Conservation (phyloP, 306 rosid genomes). For the Purshia tridentata region DNA sequence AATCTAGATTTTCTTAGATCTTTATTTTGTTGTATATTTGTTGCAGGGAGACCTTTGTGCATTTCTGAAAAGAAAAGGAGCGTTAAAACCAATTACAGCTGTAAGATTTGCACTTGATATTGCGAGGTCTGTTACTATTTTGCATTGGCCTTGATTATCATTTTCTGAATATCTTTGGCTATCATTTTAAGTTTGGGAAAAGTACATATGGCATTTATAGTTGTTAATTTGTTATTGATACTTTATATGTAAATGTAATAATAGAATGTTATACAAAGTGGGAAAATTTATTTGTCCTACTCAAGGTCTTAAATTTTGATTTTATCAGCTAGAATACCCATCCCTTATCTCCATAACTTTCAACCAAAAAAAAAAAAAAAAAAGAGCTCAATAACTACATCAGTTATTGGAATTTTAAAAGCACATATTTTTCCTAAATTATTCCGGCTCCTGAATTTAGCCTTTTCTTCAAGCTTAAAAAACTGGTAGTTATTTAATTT, state of each 20-base stretch:
- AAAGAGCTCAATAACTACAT: background rate
- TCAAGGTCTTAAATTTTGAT: background rate
- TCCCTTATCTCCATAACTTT: background rate
- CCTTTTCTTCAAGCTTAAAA: conserved; percentile 1
- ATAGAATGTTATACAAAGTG: background rate
- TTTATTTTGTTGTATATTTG: conserved; percentile 16
- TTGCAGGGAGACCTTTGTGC: conserved; percentile 80
- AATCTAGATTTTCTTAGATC: conserved; percentile 13
- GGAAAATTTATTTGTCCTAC: background rate
- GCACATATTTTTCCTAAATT: background rate
- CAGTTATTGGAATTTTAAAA: background rate
- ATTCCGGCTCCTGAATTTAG: background rate
- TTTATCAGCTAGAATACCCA: background rate
- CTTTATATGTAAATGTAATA: background rate
- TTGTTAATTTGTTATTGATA: background rate
- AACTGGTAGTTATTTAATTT: background rate
- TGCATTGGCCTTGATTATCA: background rate
- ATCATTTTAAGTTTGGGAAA: background rate
- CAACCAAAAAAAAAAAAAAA: too few relatives aligned
- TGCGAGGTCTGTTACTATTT: conserved; percentile 63
- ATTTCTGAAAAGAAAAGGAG: conserved; percentile 66
- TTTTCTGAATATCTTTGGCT: background rate
- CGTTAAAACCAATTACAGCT: conserved; percentile 64
- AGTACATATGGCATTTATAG: background rate
- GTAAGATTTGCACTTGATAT: conserved; percentile 84